These are phyloP conservation scores for Zostera marina DNA, from an alignment of 116 monocot genomes.

Conservation along the genomic window DNA sequence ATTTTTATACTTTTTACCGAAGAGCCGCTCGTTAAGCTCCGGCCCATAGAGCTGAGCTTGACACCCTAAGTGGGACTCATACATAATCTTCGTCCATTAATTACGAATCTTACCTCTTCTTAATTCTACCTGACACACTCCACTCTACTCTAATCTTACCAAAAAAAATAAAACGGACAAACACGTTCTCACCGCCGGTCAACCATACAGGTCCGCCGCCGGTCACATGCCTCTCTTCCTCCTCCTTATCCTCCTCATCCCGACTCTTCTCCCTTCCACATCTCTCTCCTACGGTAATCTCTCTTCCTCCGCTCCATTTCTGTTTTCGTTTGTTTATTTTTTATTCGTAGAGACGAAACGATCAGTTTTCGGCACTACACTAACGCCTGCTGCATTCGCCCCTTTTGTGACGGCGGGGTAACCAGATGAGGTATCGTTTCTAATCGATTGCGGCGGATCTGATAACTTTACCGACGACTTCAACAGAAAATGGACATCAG, in stretches of 20 bases:
- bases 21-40: no score
- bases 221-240: background rate
- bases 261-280: background rate
- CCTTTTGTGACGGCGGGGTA: background rate
- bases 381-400: background rate
- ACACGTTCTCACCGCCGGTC: no score
- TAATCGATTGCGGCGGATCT: slow-evolving; percentile 83
- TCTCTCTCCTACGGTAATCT: background rate
- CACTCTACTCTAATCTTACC: background rate
- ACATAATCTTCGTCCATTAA: no score
- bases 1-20: no score
- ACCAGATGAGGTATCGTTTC: slow-evolving; percentile 26
- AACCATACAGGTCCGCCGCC: background rate
- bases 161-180: no score
- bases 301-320: background rate
- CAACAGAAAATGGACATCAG: slow-evolving; percentile 63
- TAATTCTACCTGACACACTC: no score
- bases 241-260: background rate
- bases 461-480: slow-evolving; percentile 55
- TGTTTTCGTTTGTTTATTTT: background rate
- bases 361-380: background rate
- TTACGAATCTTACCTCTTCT: no score
- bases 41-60: no score
- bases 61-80: no score
- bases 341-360: background rate